Conservation (phyloP, 2,329 filamentous ascomycete species). For the Epichloe elymi region DNA sequence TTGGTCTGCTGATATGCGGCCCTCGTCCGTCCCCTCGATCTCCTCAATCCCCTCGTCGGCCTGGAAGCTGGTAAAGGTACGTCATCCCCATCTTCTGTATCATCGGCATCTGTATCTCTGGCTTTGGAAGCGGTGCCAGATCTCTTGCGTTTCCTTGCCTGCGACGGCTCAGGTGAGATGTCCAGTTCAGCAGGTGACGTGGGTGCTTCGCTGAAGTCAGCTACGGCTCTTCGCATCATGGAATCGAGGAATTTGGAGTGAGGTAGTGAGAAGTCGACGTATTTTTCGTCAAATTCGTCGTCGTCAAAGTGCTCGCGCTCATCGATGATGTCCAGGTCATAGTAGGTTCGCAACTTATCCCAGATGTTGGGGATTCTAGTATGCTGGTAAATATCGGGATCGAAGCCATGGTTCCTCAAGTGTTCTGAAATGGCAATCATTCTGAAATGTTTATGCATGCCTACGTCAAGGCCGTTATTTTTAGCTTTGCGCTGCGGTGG, state of each 20-base stretch:
- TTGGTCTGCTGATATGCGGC: conserved; percentile 28
- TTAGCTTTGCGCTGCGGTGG: neutral
- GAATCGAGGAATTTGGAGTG: conserved; percentile 29
- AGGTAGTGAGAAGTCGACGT: conserved; percentile 54
- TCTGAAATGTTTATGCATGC: conserved; percentile 88
- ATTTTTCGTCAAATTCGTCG: conserved; percentile 44
- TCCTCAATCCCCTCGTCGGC: conserved; percentile 26
- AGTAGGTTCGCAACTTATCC: conserved; percentile 71
- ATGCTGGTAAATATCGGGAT: conserved; percentile 57
- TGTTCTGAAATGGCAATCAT: conserved; percentile 78
- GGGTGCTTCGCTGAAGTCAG: conserved; percentile 33
- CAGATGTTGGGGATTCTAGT: conserved; percentile 86
- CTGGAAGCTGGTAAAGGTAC: conserved; percentile 21
- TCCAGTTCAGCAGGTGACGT: conserved; percentile 33
- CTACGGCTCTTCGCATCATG: conserved; percentile 32
- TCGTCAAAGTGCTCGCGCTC: conserved; percentile 63
- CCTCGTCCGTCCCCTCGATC: conserved; percentile 29
- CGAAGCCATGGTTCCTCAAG: conserved; percentile 66
- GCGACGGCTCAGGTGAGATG: conserved; percentile 20
- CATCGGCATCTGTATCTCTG: conserved; percentile 32
- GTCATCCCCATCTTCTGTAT: conserved; percentile 33
- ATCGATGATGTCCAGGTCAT: conserved; percentile 76
- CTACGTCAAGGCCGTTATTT: conserved; percentile 24
- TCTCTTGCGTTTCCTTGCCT: conserved; percentile 32
- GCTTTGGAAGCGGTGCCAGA: conserved; percentile 24